Base-by-base conservation (phyloP, 495 filamentous ascomycete species). In the Aspergillus indologenus region DNA sequence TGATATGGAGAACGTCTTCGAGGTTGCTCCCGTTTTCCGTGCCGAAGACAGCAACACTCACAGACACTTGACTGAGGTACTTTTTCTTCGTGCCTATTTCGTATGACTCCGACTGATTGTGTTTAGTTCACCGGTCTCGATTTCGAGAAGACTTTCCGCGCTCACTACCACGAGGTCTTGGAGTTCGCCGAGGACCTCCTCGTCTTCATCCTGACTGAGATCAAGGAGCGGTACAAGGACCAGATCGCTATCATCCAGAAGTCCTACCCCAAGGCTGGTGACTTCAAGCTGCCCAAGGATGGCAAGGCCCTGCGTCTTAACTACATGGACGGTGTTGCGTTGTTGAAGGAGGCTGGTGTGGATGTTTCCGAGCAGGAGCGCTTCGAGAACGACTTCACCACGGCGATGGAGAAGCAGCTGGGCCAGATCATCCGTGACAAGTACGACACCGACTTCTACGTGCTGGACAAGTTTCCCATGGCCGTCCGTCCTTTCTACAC, bases 11-110 rank as follows among this genome's bases (percentile, higher is more conserved):
- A 87, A 85, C 57, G 93, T 98, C 12, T 97, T 90, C 68, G 89
- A 91, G 67, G 87, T 95, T 56, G 90, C 90, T 0, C 89, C 90
- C 4, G 93, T 98, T 9, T 98, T 96, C 85, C 84, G 93, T 68
- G 94, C 94, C 0, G 94, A 98, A 78, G 96, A 98, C 73, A 92
- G 88, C 56, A 96, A 96, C 68, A 98, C 94, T 1, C 91, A 95
- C 67, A 82, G 94, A 53, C 94, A 98, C 73, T 88, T 97, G 85
- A 98, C 92, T 14, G 94, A 96, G 72, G 79, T 82, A 78, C 44
- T 67, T 53, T 34, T 22, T 0, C 89, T 77, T 88, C 83, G 3
- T 87, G 88, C 45, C 9, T 53, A 49, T 52, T 19, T 54, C 58
- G 59, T 55, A 57, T 21, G 45, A 19, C 50, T 31, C 45, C 59